Evolutionary conservation across 257 asterid species (phyloP), one percentile per base, ranked within the genome.

Genomic region (Gentiana straminea): DNA sequence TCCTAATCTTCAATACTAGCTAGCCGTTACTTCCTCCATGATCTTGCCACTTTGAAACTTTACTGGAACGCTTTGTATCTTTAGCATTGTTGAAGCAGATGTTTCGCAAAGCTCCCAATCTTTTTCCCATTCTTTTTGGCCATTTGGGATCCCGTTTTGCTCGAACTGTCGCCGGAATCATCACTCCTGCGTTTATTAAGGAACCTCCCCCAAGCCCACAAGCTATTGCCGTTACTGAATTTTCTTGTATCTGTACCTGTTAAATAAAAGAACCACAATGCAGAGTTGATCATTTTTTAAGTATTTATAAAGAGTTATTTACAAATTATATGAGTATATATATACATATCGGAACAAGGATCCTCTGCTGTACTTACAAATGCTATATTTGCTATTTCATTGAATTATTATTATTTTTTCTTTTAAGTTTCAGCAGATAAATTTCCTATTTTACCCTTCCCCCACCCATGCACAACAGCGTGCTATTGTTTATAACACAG

Each of bases 171-270:
- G 86, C 51, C 2, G 76, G 73, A 44, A 74, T 0, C 74, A 79
- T 69, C 52, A 79, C 84, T 57, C 81, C 84, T 43, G 81, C 86
- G 51, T 81, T 81, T 33, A 79, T 67, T 0, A 81, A 70, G 11
- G 86, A 81, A n/a, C 89, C 89, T 15, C 86, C 86, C 8, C 89
- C 86, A 36, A 81, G 64, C 33, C 89, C 86, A 64, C 84, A 76
- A 2, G 81, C 77, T 24, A 64, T 64, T 7, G 75, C 81, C 36
- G 81, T 80, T 13, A 70, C 50, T 60, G 86, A 59, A 70, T 76
- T 83, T 47, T 72, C 80, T 59, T 76, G 74, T 59, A 55, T 6
- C 49, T 60, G 60, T 38, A 75, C 8, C 85, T 81, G 72, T n/a
- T 35, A 7, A 35, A 24, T 24, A 24, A 24, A 24, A 24, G 24